A percentile compares a stretch with the other conserved stretches of the same genome.
Evolutionary conservation across 2,329 filamentous ascomycete genomes (phyloP).

Genomic region (Aspergillus sp.): DNA sequence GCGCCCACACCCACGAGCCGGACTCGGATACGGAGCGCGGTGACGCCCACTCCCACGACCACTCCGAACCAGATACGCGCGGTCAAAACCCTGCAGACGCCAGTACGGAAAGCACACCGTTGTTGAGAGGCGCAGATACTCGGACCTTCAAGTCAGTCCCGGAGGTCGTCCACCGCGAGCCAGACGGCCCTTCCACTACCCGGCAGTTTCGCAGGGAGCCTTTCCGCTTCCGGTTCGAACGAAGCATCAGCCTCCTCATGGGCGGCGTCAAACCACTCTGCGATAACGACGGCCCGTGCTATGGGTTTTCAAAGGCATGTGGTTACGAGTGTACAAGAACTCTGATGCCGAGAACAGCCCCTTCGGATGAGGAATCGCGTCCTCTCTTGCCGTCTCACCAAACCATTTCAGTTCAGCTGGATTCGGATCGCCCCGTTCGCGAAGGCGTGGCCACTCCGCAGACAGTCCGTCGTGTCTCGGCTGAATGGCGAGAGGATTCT

Average conservation of each 20-base stretch:
- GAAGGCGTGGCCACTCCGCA: conserved; percentile 1
- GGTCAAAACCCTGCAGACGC: conserved; percentile 5
- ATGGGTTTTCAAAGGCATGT: conserved; percentile 53
- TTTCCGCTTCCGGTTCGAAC: conserved; percentile 25
- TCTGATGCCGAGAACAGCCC: conserved; percentile 9
- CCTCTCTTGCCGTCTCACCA: conserved; percentile 9
- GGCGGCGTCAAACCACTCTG: conserved; percentile 42
- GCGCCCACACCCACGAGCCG: conserved; percentile 36
- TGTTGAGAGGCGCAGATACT: conserved; percentile 11
- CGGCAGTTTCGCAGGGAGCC: conserved; percentile 19
- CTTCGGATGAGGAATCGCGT: conserved; percentile 9
- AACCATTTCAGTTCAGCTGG: conserved; percentile 10
- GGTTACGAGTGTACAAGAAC: conserved; percentile 51
- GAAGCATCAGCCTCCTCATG: conserved; percentile 42
- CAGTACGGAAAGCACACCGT: conserved; percentile 22
- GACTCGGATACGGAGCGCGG: conserved; percentile 28
- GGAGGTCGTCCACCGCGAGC: conserved; percentile 3
- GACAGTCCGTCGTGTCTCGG: neutral
- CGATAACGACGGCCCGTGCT: conserved; percentile 51
- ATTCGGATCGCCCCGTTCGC: conserved; percentile 7
- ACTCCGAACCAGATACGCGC: neutral
- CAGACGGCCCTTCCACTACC: conserved; percentile 7
- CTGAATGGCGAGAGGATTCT: neutral
- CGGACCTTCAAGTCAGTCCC: conserved; percentile 16
- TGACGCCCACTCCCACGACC: conserved; percentile 5